Conservation (phyloP, 106 monocot species). For the Hemerocallis citrina region DNA sequence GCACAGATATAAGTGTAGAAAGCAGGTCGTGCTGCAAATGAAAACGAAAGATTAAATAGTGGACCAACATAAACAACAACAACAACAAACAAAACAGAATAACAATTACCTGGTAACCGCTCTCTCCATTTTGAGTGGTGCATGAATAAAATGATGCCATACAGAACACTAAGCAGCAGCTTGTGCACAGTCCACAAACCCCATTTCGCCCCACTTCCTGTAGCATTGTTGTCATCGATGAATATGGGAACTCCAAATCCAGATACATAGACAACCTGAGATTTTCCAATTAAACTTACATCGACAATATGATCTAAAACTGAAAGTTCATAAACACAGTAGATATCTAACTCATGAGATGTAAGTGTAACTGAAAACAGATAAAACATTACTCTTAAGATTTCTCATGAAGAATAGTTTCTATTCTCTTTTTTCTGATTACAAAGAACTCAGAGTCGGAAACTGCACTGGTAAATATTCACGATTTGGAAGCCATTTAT, state of each 20-base stretch:
- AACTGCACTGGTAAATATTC: too few relatives aligned
- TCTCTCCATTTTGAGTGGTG: conserved; percentile 92
- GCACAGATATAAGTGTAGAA: conserved; percentile 78
- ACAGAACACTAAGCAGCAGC: conserved; percentile 59
- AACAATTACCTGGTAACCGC: conserved; percentile 60
- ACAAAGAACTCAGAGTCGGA: too few relatives aligned
- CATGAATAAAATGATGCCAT: conserved; percentile 83
- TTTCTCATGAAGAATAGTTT: too few relatives aligned
- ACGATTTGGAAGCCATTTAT: too few relatives aligned
- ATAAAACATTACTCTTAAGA: too few relatives aligned
- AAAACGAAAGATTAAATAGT: neutral
- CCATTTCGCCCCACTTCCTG: conserved; percentile 57
- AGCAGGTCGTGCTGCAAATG: conserved; percentile 64
- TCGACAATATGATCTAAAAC: too few relatives aligned
- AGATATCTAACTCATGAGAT: too few relatives aligned
- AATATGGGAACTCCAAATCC: conserved; percentile 83
- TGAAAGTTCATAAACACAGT: too few relatives aligned
- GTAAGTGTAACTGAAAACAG: too few relatives aligned
- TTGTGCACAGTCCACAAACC: conserved; percentile 76
- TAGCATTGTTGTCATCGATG: conserved; percentile 30
- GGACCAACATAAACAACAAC: neutral
- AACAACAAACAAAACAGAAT: neutral
- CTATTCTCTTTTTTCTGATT: too few relatives aligned
- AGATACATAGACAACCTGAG: conserved; percentile 76
- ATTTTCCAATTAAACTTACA: too few relatives aligned